Percentiles rank a stretch among this genome's conserved stretches.
These are phyloP conservation scores for Candida nemodendra DNA, from an alignment of 805 yeast species.

Conservation along the genomic window DNA sequence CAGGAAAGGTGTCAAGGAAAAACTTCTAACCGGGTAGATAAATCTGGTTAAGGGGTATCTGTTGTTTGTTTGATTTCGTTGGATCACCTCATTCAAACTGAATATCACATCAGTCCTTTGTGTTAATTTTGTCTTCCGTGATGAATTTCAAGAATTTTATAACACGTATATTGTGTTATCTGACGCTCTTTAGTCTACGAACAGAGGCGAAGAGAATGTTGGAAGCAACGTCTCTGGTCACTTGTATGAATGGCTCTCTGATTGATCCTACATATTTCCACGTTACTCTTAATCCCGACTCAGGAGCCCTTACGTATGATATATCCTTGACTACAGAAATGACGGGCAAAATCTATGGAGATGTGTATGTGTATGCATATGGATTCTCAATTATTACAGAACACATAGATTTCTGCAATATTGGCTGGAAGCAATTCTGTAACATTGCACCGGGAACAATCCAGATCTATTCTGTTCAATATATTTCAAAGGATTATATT, in stretches of 20 bases:
- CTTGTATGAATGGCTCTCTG: slow-evolving; percentile 78
- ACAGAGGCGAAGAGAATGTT: too few species aligned
- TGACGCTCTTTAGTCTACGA: too few species aligned
- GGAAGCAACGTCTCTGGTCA: slow-evolving; percentile 73
- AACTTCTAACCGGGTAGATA: too few species aligned
- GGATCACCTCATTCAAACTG: too few species aligned
- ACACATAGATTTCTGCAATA: slow-evolving; percentile 59
- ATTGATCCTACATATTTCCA: slow-evolving; percentile 72
- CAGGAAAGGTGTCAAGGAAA: too few species aligned
- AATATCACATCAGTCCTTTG: too few species aligned
- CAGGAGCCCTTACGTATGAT: slow-evolving; percentile 63
- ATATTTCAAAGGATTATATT: slow-evolving; percentile 50
- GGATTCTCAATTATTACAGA: slow-evolving; percentile 70
- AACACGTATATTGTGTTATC: too few species aligned
- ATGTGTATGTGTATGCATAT: slow-evolving; percentile 76
- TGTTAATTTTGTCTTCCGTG: too few species aligned
- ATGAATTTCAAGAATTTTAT: too few species aligned
- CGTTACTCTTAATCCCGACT: slow-evolving; percentile 74
- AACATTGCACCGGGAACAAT: slow-evolving; percentile 82
- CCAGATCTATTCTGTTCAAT: slow-evolving; percentile 69
- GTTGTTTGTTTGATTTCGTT: too few species aligned
- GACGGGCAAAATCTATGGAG: slow-evolving; percentile 64
- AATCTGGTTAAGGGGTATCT: too few species aligned
- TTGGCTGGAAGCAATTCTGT: slow-evolving; percentile 84
- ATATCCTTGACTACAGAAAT: slow-evolving; percentile 70